A percentile compares a stretch with the other conserved stretches of the same genome.
phyloP scores from a whole-genome alignment of 176 grass and related monocot species.

The Cenchrus purpureus region DNA sequence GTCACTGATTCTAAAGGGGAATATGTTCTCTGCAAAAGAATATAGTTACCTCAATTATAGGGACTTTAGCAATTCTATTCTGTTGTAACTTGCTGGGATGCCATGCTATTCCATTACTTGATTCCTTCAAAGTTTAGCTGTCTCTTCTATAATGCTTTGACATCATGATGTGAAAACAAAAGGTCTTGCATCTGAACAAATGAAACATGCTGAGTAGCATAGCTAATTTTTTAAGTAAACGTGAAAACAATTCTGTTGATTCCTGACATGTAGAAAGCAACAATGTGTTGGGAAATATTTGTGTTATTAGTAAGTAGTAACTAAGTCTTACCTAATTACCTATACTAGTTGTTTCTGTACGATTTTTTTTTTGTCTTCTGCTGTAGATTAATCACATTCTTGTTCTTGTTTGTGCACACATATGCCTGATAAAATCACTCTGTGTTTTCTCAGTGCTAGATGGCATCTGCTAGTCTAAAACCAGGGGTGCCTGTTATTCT shows the following conservation, averaged over 20 bases:
- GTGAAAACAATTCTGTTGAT: not conserved
- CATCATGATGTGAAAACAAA: not conserved
- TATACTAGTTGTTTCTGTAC: not conserved
- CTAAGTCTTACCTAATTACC: not conserved
- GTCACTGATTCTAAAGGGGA: not conserved
- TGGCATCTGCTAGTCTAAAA: slow-evolving; percentile 62
- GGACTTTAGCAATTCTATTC: not conserved
- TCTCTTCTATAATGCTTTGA: not conserved
- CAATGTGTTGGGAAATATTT: not conserved
- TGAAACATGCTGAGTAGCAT: not conserved
- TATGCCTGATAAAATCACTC: not conserved
- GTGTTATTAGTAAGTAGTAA: not conserved
- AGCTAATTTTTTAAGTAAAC: not conserved
- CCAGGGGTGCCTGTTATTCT: slow-evolving; percentile 70
- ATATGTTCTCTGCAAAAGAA: not conserved
- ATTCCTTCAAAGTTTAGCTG: not conserved
- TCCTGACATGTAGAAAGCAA: not conserved
- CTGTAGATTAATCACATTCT: not conserved
- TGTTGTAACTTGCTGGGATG: not conserved
- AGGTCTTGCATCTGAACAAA: not conserved
- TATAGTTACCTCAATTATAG: not conserved
- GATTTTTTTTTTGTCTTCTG: not conserved
- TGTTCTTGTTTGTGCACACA: not conserved
- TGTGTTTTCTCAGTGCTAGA: slow-evolving; percentile 25
- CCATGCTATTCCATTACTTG: not conserved